Evolutionary conservation across 163 green algal genomes (phyloP).

Genomic region (Coccomyxa subellipsoidea): DNA sequence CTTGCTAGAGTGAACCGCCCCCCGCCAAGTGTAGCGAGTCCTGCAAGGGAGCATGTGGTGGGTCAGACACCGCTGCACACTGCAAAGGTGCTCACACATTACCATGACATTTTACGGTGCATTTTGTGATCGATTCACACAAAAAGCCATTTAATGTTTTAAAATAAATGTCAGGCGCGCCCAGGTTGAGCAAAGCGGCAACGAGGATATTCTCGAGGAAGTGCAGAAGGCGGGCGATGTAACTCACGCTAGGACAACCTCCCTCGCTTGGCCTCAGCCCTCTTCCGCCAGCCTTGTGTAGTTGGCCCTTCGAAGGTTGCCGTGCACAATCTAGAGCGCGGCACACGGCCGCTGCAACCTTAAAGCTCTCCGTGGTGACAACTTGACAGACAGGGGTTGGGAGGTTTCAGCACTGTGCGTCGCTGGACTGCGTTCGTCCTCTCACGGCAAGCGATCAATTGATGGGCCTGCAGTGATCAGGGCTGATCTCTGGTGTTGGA

Average conservation of each 20-base stretch:
- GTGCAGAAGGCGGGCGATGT: too few species aligned
- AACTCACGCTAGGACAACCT: slow-evolving; percentile 10
- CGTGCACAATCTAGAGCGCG: neutral
- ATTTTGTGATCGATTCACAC: too few species aligned
- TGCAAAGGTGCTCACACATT: too few species aligned
- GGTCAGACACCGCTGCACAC: slow-evolving; percentile 1
- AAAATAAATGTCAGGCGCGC: neutral
- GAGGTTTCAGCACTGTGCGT: neutral
- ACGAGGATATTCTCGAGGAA: neutral
- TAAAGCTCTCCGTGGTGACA: neutral
- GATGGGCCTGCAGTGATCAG: too few species aligned
- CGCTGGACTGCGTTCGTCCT: neutral
- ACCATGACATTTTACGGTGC: too few species aligned
- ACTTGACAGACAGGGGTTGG: neutral
- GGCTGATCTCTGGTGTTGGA: too few species aligned
- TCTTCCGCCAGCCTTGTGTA: slow-evolving; percentile 10
- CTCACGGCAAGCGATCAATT: too few species aligned
- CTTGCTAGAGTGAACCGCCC: neutral
- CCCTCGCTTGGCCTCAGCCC: slow-evolving; percentile 2
- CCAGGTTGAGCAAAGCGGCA: neutral
- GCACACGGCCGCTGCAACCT: neutral
- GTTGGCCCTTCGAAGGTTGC: neutral
- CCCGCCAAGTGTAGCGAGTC: neutral
- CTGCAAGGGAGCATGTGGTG: neutral
- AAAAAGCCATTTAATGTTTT: too few species aligned